Percentiles rank a stretch among this genome's conserved stretches.
phyloP scores from a whole-genome alignment of 2,329 filamentous ascomycete species.

The Cladosporium sp. region DNA sequence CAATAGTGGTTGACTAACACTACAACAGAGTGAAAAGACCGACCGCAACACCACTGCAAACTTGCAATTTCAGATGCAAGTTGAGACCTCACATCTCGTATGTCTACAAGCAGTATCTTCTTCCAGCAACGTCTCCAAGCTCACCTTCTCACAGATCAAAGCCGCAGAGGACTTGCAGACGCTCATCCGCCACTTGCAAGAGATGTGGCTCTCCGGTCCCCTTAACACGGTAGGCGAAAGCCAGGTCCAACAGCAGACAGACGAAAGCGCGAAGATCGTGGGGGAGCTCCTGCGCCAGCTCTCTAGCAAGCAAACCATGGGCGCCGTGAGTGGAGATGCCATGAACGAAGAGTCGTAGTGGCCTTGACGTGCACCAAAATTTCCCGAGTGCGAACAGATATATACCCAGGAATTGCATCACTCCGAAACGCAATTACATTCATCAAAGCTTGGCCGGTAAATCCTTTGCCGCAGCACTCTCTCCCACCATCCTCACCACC shows the following conservation, averaged over 20 bases:
- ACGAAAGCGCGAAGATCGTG: conserved; percentile 46
- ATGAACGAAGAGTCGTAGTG: background rate
- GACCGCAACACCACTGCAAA: conserved; percentile 55
- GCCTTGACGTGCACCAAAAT: background rate
- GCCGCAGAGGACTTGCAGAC: conserved; percentile 59
- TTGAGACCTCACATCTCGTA: conserved; percentile 57
- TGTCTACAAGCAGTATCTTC: conserved; percentile 15
- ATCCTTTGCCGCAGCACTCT: conserved; percentile 19
- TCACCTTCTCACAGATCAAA: conserved; percentile 44
- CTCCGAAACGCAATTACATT: background rate
- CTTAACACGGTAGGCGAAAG: conserved; percentile 52
- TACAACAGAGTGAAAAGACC: conserved; percentile 42
- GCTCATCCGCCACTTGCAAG: conserved; percentile 59
- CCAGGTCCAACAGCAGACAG: conserved; percentile 40
- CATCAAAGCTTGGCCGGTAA: conserved; percentile 19
- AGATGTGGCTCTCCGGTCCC: conserved; percentile 64
- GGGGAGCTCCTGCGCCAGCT: conserved; percentile 38
- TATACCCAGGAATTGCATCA: background rate
- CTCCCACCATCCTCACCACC: conserved; percentile 26
- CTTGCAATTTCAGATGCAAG: conserved; percentile 55
- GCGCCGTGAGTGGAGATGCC: background rate
- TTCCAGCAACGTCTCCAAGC: too few species aligned
- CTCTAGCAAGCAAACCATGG: conserved; percentile 12
- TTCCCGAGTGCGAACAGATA: background rate
- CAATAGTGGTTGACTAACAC: background rate